phyloP scores from a whole-genome alignment of 805 yeast genomes.

The Hanseniaspora nectarophila region DNA sequence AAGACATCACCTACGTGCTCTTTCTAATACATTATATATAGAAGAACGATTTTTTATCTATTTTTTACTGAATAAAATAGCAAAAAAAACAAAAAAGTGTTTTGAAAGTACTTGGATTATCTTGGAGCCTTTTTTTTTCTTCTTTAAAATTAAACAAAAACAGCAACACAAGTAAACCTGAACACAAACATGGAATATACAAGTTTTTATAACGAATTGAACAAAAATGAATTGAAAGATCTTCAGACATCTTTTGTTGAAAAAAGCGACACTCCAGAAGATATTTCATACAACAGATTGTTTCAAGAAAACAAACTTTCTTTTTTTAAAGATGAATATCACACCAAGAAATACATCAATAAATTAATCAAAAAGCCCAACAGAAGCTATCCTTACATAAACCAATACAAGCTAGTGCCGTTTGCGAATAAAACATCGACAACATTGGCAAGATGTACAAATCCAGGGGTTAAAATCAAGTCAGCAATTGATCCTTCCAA shows the following conservation, averaged over 20 bases:
- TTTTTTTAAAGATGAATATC: not conserved
- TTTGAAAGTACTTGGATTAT: too few species aligned
- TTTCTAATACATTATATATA: too few species aligned
- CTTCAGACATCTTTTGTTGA: slow-evolving; percentile 3
- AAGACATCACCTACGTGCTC: too few species aligned
- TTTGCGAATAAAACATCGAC: slow-evolving; percentile 1
- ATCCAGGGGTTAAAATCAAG: slow-evolving; percentile 24
- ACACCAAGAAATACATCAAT: not conserved
- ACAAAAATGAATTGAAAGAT: not conserved
- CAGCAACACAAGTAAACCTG: too few species aligned
- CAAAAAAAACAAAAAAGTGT: too few species aligned
- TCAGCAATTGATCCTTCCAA: slow-evolving; percentile 18
- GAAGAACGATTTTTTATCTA: too few species aligned
- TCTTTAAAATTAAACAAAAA: too few species aligned
- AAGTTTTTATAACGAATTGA: slow-evolving; percentile 4
- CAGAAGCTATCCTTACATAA: slow-evolving; percentile 8
- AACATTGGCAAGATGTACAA: slow-evolving; percentile 8
- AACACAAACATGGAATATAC: not conserved
- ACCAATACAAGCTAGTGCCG: slow-evolving; percentile 11
- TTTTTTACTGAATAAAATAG: too few species aligned
- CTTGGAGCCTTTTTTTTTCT: too few species aligned
- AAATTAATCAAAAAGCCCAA: slow-evolving; percentile 1
- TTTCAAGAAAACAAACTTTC: slow-evolving; percentile 5
- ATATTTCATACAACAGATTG: slow-evolving; percentile 6
- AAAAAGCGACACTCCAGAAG: not conserved